phyloP scores from a whole-genome alignment of 2,329 filamentous ascomycete genomes.

The Verticillium zaregamsianum region DNA sequence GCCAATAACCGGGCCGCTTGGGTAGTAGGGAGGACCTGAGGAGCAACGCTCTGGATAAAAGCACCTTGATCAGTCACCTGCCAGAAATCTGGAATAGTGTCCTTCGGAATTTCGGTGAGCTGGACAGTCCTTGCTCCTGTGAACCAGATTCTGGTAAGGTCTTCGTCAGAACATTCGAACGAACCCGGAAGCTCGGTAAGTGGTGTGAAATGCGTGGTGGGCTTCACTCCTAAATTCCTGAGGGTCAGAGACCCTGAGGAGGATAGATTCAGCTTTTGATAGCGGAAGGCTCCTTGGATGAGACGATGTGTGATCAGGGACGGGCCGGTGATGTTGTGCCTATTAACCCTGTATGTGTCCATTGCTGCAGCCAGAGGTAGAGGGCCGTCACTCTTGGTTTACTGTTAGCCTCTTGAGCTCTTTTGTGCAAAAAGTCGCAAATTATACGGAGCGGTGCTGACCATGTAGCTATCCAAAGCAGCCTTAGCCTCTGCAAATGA shows the following conservation, averaged over 20 bases:
- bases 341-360: slow-evolving; percentile 29
- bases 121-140: slow-evolving; percentile 26
- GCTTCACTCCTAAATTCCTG: slow-evolving; percentile 20
- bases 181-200: slow-evolving; percentile 19
- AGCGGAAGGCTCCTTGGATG: slow-evolving; percentile 28
- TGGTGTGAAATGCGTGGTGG: slow-evolving; percentile 15
- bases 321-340: slow-evolving; percentile 24
- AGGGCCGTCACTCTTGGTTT: slow-evolving; percentile 21
- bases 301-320: slow-evolving; percentile 23
- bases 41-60: slow-evolving; percentile 20
- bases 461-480: neutral
- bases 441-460: neutral
- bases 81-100: slow-evolving; percentile 21
- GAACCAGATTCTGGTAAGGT: slow-evolving; percentile 23
- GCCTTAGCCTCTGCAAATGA: slow-evolving; percentile 2
- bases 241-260: slow-evolving; percentile 21
- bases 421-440: neutral
- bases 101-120: slow-evolving; percentile 21
- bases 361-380: slow-evolving; percentile 28
- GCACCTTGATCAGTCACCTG: slow-evolving; percentile 20
- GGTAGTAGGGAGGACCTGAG: slow-evolving; percentile 15
- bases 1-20: slow-evolving; percentile 13
- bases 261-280: slow-evolving; percentile 30
- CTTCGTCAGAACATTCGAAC: slow-evolving; percentile 22
- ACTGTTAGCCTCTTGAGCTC: neutral